Conservation (phyloP, 768 basidiomycete genomes). For the Russula sp. region DNA sequence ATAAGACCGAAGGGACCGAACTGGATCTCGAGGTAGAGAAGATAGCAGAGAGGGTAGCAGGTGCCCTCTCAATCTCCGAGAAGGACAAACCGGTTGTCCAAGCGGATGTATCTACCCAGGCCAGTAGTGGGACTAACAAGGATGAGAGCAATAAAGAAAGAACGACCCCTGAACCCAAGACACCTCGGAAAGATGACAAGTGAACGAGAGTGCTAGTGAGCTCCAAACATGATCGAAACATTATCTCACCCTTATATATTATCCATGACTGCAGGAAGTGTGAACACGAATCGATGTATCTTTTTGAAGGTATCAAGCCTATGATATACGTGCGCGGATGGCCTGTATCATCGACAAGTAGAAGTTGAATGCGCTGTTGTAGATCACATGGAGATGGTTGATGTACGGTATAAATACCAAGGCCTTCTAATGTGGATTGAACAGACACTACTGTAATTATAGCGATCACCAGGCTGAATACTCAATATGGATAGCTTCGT, state of each 20-base stretch:
- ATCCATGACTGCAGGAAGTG: not conserved
- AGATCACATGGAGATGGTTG: not conserved
- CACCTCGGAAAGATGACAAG: not conserved
- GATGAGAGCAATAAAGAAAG: not conserved
- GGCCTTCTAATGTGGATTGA: not conserved
- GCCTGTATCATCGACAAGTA: not conserved
- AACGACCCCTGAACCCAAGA: not conserved
- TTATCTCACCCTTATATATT: not conserved
- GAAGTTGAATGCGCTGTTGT: not conserved
- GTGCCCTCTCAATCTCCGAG: conserved; percentile 4
- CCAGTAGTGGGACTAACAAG: not conserved
- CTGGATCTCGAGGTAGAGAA: conserved; percentile 13
- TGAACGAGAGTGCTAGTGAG: not conserved
- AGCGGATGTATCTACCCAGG: not conserved
- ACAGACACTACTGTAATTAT: too few species aligned
- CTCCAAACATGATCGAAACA: not conserved
- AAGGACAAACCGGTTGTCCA: not conserved
- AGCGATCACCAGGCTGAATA: too few species aligned
- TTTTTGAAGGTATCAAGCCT: not conserved
- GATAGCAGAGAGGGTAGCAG: conserved; percentile 1
- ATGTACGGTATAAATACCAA: not conserved
- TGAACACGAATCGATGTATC: not conserved
- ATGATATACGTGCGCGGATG: not conserved
- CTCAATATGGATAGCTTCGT: too few species aligned
- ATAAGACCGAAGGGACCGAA: not conserved